Evolutionary conservation across 306 rosid genomes (phyloP).

Genomic region (Canavalia ensiformis): DNA sequence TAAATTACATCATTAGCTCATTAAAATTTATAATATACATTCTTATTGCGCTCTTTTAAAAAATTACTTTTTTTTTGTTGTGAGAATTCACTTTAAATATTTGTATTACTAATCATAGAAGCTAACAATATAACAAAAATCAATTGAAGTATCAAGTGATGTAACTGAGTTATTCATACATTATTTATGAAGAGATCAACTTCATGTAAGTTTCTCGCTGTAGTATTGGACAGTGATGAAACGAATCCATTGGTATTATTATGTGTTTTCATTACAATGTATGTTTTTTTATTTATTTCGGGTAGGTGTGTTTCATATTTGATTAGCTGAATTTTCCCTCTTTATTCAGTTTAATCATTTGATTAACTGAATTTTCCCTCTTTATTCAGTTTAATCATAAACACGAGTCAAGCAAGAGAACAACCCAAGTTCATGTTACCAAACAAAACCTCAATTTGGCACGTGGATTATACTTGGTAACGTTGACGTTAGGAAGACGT

Average conservation of each 20-base stretch:
- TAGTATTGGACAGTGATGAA: no score
- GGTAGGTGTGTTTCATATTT: neutral
- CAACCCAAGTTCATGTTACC: neutral
- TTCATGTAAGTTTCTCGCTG: no score
- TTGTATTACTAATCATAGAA: no score
- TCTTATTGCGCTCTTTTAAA: no score
- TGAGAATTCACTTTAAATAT: no score
- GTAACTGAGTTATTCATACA: neutral
- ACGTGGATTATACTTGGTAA: constrained; percentile 4
- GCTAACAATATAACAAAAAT: neutral
- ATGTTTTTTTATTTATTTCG: no score
- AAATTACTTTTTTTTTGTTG: no score
- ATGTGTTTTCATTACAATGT: no score
- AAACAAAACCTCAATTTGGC: neutral
- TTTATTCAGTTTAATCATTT: neutral
- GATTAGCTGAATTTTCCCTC: neutral
- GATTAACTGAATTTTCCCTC: neutral
- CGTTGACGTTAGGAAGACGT: neutral
- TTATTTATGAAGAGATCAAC: neutral
- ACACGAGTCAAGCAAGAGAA: neutral
- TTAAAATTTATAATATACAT: no score
- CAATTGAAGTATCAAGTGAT: neutral
- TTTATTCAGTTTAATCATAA: neutral
- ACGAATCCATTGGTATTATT: no score
- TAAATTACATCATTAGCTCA: no score